These are phyloP conservation scores for Allium sativum DNA, from an alignment of 106 monocot species.

Conservation along the genomic window DNA sequence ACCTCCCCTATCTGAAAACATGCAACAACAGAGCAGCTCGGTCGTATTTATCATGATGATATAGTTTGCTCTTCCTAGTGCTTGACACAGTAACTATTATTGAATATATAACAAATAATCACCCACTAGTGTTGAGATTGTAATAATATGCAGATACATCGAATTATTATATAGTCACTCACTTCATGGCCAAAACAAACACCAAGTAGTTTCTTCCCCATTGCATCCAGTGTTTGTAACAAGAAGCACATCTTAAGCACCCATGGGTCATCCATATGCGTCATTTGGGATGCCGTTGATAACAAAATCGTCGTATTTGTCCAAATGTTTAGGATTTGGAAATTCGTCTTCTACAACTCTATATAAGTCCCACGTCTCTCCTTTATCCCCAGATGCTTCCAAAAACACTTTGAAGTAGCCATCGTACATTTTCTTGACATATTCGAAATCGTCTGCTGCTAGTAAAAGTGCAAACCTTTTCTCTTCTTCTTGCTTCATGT, in stretches of 20 bases:
- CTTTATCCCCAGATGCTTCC: conserved; percentile 49
- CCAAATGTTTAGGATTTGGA: conserved; percentile 40
- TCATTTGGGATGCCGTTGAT: conserved; percentile 76
- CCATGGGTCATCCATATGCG: conserved; percentile 75
- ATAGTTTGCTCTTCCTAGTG: conserved; percentile 34
- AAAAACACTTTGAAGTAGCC: conserved; percentile 80
- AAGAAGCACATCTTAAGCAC: conserved; percentile 50
- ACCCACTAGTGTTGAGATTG: neutral
- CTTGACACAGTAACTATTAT: conserved; percentile 39
- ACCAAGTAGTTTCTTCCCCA: conserved; percentile 69
- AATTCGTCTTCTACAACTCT: conserved; percentile 71
- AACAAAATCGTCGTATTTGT: conserved; percentile 57
- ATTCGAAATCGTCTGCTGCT: conserved; percentile 64
- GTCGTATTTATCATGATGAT: neutral
- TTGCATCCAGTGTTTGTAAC: conserved; percentile 42
- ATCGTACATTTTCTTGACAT: conserved; percentile 52
- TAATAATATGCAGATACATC: neutral
- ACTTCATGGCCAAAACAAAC: conserved; percentile 96
- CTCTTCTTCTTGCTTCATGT: conserved; percentile 3
- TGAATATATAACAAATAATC: neutral
- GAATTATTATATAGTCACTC: neutral
- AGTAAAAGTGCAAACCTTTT: conserved; percentile 64
- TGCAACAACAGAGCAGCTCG: neutral
- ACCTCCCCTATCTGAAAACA: conserved; percentile 50
- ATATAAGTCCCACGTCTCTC: conserved; percentile 69